phyloP scores from a whole-genome alignment of 257 asterid species.

The Penstemon eatonii region DNA sequence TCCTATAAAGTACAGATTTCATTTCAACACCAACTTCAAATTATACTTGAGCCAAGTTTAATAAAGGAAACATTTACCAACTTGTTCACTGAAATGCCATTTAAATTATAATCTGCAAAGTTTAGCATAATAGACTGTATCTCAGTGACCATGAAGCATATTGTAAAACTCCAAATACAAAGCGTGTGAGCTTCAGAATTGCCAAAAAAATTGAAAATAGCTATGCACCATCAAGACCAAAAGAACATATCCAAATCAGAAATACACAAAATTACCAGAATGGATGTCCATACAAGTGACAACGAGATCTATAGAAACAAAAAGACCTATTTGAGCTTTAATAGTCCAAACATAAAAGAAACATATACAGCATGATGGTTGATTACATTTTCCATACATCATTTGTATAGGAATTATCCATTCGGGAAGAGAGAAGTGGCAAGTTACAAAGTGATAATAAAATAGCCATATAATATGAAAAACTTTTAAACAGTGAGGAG shows the following conservation, averaged over 20 bases:
- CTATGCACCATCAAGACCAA: background rate
- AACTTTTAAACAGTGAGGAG: slow-evolving; percentile 9
- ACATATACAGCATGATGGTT: background rate
- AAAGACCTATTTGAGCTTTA: slow-evolving; percentile 1
- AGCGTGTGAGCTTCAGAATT: background rate
- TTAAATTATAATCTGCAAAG: background rate
- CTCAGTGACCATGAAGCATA: background rate
- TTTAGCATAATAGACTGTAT: background rate
- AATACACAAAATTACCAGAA: background rate
- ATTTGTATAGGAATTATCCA: background rate
- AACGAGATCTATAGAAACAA: background rate
- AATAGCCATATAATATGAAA: slow-evolving; percentile 10
- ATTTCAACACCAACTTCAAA: background rate
- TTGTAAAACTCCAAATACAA: background rate
- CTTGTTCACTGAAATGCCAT: background rate
- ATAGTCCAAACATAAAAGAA: background rate
- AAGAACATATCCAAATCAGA: background rate
- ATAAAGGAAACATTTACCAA: background rate
- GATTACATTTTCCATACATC: background rate
- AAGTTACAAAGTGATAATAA: background rate
- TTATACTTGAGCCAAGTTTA: background rate
- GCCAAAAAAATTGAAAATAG: background rate
- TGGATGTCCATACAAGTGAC: background rate
- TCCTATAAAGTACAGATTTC: background rate
- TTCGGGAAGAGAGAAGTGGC: no score